phyloP scores from a whole-genome alignment of 192 early-diverging fungal genomes.

The Backusella macrospora region DNA sequence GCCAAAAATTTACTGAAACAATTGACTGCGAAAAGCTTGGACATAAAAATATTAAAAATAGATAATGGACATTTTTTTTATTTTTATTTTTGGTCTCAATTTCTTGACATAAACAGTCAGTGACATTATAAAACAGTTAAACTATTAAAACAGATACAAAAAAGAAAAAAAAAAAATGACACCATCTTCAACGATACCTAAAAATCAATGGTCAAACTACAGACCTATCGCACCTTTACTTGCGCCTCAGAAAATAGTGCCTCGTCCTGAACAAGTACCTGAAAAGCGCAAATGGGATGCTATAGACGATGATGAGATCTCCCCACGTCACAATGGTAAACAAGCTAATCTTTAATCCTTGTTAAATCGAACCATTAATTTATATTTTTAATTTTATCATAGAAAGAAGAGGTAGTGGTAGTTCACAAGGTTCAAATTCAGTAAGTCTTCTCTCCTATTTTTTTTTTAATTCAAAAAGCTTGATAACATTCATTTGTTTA shows the following conservation, averaged over 20 bases:
- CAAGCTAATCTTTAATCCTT: too few relatives aligned
- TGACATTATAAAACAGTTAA: too few relatives aligned
- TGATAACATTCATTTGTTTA: background rate
- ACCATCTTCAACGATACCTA: background rate
- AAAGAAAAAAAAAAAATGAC: background rate
- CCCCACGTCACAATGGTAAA: background rate
- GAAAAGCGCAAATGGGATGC: slow-evolving; percentile 9
- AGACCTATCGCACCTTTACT: slow-evolving; percentile 21
- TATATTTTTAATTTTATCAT: background rate
- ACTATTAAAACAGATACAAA: too few relatives aligned
- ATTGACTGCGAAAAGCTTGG: too few relatives aligned
- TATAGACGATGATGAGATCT: background rate
- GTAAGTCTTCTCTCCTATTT: background rate
- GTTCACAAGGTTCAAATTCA: slow-evolving; percentile 17
- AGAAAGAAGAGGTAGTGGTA: slow-evolving; percentile 15
- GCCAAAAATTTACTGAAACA: too few relatives aligned
- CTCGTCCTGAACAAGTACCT: background rate
- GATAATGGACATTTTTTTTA: too few relatives aligned
- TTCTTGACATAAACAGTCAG: too few relatives aligned
- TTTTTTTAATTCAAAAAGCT: too few relatives aligned
- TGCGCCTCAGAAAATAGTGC: background rate
- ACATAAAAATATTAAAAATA: too few relatives aligned
- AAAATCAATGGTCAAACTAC: background rate
- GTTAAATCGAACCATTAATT: too few relatives aligned
- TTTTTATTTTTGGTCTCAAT: too few relatives aligned